A percentile compares a stretch with the other conserved stretches of the same genome.
phyloP scores from a whole-genome alignment of 2,329 filamentous ascomycete species.

The Curvularia sp. region DNA sequence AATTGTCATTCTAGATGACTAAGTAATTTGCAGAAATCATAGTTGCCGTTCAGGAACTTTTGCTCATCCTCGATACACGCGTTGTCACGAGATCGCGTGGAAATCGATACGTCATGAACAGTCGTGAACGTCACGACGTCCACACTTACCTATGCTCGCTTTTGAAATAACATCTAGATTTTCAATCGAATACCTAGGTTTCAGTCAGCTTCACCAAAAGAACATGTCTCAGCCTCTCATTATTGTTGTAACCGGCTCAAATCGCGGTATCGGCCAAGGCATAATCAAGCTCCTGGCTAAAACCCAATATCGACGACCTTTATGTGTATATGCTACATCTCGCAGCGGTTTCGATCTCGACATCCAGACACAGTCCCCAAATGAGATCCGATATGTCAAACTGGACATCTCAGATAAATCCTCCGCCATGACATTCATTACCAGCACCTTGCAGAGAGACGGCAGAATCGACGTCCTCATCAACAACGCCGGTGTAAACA shows the following conservation, averaged over 20 bases:
- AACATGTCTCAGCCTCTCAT: conserved; percentile 25
- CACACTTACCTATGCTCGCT: neutral
- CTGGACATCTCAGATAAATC: conserved; percentile 24
- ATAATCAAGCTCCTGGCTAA: conserved; percentile 29
- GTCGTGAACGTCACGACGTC: conserved; percentile 11
- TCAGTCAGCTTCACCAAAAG: neutral
- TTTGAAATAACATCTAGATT: neutral
- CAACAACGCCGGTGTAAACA: conserved; percentile 34
- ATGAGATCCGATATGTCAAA: conserved; percentile 22
- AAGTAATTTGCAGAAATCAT: neutral
- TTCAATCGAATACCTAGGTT: no score
- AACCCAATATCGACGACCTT: conserved; percentile 19
- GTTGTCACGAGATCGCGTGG: neutral
- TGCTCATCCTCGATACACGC: neutral
- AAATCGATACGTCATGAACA: conserved; percentile 12
- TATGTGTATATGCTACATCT: conserved; percentile 32
- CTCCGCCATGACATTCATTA: conserved; percentile 27
- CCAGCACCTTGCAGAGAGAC: conserved; percentile 4
- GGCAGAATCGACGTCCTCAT: conserved; percentile 28
- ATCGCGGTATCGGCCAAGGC: conserved; percentile 33
- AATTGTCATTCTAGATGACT: no score
- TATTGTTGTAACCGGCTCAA: conserved; percentile 34
- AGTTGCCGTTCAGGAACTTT: neutral
- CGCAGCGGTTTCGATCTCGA: conserved; percentile 22
- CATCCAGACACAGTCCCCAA: conserved; percentile 13